Percentiles rank a stretch among this genome's conserved stretches.
phyloP scores from a whole-genome alignment of 371 early-diverging fungal genomes.

The Neoconidiobolus thromboides region DNA sequence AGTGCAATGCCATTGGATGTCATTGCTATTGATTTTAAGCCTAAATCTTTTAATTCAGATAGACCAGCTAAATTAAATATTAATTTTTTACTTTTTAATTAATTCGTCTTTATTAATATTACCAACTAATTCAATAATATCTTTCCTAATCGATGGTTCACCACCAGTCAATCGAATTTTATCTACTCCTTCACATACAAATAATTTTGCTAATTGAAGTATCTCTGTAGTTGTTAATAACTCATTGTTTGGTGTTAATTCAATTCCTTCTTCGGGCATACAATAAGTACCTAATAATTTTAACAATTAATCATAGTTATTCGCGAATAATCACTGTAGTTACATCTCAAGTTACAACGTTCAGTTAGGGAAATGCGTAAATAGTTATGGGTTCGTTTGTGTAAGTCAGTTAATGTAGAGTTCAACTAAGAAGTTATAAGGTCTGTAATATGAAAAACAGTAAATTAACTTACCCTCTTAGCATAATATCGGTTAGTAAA shows the following conservation, averaged over 20 bases:
- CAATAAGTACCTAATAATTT: slow-evolving; percentile 62
- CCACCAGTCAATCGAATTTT: slow-evolving; percentile 92
- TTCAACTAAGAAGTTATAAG: too few relatives aligned
- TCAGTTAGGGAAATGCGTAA: slow-evolving; percentile 86
- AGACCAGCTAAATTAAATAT: slow-evolving; percentile 25
- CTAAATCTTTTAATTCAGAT: slow-evolving; percentile 40
- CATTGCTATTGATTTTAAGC: slow-evolving; percentile 66
- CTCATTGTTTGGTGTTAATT: slow-evolving; percentile 41
- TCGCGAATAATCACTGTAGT: slow-evolving; percentile 3
- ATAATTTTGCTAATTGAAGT: slow-evolving; percentile 48
- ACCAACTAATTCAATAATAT: slow-evolving; percentile 65
- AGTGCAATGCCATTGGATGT: slow-evolving; percentile 86
- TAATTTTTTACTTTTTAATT: not conserved
- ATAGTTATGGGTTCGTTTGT: slow-evolving; percentile 74
- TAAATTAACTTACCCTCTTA: too few relatives aligned
- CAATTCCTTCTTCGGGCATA: slow-evolving; percentile 86
- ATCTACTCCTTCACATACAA: slow-evolving; percentile 71
- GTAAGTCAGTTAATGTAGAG: slow-evolving; percentile 34
- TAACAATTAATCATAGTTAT: slow-evolving; percentile 1
- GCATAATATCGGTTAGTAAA: too few relatives aligned
- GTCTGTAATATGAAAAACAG: too few relatives aligned
- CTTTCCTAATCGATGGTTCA: slow-evolving; percentile 86
- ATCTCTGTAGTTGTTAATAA: slow-evolving; percentile 67
- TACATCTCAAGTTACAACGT: slow-evolving; percentile 83
- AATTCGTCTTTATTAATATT: slow-evolving; percentile 2